Evolutionary conservation across 2,329 filamentous ascomycete species (phyloP).

Genomic region (Fusarium sp.): DNA sequence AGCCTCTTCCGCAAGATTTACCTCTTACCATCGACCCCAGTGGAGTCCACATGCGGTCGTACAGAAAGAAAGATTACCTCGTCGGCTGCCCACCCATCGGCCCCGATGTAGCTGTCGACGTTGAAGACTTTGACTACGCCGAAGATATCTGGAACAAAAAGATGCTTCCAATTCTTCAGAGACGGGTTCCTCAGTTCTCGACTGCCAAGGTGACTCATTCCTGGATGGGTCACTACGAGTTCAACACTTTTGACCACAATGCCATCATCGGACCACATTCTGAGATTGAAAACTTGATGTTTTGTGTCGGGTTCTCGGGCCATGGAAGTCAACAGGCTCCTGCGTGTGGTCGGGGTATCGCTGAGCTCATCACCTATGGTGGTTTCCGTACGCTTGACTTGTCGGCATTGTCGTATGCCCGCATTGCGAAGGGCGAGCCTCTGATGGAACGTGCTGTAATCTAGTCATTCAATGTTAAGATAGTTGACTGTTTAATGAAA

Average conservation of each 20-base stretch:
- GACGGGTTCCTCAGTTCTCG: slow-evolving; percentile 20
- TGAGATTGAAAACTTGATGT: not conserved
- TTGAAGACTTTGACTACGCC: slow-evolving; percentile 9
- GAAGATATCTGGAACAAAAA: slow-evolving; percentile 22
- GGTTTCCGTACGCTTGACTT: slow-evolving; percentile 14
- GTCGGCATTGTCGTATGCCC: slow-evolving; percentile 7
- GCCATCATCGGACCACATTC: slow-evolving; percentile 20
- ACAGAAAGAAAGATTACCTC: slow-evolving; percentile 14
- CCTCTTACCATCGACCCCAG: slow-evolving; percentile 20
- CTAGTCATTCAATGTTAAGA: not conserved
- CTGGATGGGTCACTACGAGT: slow-evolving; percentile 26
- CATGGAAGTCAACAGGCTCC: slow-evolving; percentile 21
- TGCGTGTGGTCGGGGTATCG: slow-evolving; percentile 13
- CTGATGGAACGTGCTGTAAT: slow-evolving; percentile 21
- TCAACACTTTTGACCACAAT: slow-evolving; percentile 23
- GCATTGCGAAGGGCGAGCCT: slow-evolving; percentile 11
- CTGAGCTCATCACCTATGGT: slow-evolving; percentile 20
- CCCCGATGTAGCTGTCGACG: slow-evolving; percentile 5
- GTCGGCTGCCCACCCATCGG: slow-evolving; percentile 14
- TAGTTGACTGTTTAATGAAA: not conserved
- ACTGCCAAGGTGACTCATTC: slow-evolving; percentile 11
- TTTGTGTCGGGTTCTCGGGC: slow-evolving; percentile 16
- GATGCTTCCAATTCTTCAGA: slow-evolving; percentile 20
- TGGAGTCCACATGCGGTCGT: slow-evolving; percentile 24
- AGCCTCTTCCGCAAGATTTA: slow-evolving; percentile 13